These are phyloP conservation scores for Chlorokybus atmophyticus DNA, from an alignment of 139 green algal genomes.

Conservation along the genomic window DNA sequence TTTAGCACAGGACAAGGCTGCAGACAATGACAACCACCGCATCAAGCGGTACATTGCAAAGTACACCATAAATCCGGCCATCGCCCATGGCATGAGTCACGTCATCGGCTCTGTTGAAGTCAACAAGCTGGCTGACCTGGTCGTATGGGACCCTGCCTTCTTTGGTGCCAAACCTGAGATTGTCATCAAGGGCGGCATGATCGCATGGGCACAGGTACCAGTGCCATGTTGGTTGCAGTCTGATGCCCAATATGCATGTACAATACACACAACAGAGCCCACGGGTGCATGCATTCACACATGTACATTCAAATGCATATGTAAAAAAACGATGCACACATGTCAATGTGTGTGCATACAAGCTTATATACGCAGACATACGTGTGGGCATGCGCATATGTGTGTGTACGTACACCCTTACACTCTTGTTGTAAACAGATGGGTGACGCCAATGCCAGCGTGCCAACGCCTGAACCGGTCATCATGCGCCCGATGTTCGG, in stretches of 20 bases:
- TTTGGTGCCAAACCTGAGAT: conserved; percentile 41
- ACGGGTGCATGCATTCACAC: no score
- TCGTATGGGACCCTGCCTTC: conserved; percentile 32
- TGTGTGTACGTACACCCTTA: no score
- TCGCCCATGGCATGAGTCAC: conserved; percentile 35
- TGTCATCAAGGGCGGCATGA: conserved; percentile 35
- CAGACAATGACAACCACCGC: conserved; percentile 32
- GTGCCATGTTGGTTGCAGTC: no score
- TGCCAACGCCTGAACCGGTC: conserved; percentile 38
- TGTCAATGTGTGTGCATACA: no score
- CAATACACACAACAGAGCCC: no score
- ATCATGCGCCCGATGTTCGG: conserved; percentile 34
- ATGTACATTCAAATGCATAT: no score
- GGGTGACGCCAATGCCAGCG: conserved; percentile 39
- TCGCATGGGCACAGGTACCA: conserved; percentile 30
- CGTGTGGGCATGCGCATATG: no score
- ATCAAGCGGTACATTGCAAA: conserved; percentile 39
- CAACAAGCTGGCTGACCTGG: conserved; percentile 36
- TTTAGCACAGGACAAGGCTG: conserved; percentile 21
- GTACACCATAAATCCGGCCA: conserved; percentile 40
- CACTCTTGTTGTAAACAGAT: no score
- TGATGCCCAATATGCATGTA: no score
- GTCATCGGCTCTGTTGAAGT: conserved; percentile 32
- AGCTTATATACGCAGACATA: no score
- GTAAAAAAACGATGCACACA: no score